Evolutionary conservation across 2,329 filamentous ascomycete genomes (phyloP), one percentile per base, ranked within the genome.

Genomic region (Ilyonectria robusta): DNA sequence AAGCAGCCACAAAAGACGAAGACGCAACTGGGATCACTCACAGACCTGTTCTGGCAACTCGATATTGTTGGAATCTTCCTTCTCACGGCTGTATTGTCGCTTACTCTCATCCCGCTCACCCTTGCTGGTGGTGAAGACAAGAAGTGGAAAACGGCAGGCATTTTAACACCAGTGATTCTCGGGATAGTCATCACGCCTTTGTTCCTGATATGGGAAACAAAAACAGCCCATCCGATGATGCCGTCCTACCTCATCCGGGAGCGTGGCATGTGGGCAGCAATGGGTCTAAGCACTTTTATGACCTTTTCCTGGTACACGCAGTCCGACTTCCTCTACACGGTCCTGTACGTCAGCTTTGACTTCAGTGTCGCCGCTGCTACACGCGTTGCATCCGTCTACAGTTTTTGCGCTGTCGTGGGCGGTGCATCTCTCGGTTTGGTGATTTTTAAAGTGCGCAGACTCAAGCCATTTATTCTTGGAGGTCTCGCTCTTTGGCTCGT

Each of bases 161-260:
- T 86, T 65, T 82, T 86, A 33, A 80, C 78, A 2, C 85, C 88
- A 0, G 75, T 90, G 2, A 79, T 84, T 1, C 74, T 88, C 9
- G 88, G 88, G 0, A 47, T 89, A 26, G 56, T 83, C 1, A 81
- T 82, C 15, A 77, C 88, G 23, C 84, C 86, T 0, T 74, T 79
- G 0, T 90, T 86, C 71, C 71, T 88, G 31, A 44, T 82, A 3
- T 90, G 88, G 88, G 88, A 91, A 68, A 79, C 76, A 21, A 81
- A 75, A 0, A 82, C 84, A 37, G 81, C 83, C 1, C 72, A 72
- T 53, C 88, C 88, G 0, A 84, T 90, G 70, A 76, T 90, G 1
- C 88, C 88, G 1, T 89, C 90, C 73, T 76, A 85, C 70, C 81
- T 90, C 0, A 79, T 91, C n/a, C 84, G 83, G 64, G 87, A 91